Evolutionary conservation across 805 yeast genomes (phyloP).

Genomic region (Saccharomyces paradoxus): DNA sequence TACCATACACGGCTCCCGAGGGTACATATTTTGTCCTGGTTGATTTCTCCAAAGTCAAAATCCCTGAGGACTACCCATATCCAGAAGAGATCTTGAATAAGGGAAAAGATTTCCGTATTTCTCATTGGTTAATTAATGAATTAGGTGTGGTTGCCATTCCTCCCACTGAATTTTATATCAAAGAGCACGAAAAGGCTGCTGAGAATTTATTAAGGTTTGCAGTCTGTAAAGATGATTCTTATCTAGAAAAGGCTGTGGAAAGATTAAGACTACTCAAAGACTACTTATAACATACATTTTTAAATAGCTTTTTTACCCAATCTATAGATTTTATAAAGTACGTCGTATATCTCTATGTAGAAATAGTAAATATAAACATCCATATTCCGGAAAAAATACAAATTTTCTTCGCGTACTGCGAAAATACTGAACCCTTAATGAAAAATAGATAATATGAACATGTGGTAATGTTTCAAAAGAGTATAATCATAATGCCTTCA

Average conservation of each 20-base stretch:
- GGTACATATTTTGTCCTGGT: conserved; percentile 93
- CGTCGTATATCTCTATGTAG: neutral
- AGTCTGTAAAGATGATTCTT: conserved; percentile 83
- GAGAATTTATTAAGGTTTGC: conserved; percentile 89
- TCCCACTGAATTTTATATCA: conserved; percentile 85
- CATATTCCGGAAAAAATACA: neutral
- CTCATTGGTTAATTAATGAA: conserved; percentile 88
- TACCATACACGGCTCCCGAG: conserved; percentile 85
- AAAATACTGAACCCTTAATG: neutral
- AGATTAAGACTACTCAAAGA: conserved; percentile 64
- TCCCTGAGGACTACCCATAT: conserved; percentile 63
- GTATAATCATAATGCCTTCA: neutral
- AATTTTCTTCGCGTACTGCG: neutral
- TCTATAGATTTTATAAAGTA: neutral
- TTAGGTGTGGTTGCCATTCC: conserved; percentile 95
- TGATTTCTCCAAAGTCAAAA: conserved; percentile 70
- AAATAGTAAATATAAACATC: neutral
- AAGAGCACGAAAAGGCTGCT: conserved; percentile 62
- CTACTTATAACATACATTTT: conserved; percentile 36
- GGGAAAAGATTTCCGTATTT: conserved; percentile 80
- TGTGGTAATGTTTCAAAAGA: neutral
- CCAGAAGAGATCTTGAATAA: conserved; percentile 62
- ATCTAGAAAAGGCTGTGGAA: conserved; percentile 72
- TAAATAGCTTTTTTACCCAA: neutral
- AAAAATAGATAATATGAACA: neutral